Evolutionary conservation across 2,329 filamentous ascomycete genomes (phyloP).

Genomic region (Aspergillus neoniger): DNA sequence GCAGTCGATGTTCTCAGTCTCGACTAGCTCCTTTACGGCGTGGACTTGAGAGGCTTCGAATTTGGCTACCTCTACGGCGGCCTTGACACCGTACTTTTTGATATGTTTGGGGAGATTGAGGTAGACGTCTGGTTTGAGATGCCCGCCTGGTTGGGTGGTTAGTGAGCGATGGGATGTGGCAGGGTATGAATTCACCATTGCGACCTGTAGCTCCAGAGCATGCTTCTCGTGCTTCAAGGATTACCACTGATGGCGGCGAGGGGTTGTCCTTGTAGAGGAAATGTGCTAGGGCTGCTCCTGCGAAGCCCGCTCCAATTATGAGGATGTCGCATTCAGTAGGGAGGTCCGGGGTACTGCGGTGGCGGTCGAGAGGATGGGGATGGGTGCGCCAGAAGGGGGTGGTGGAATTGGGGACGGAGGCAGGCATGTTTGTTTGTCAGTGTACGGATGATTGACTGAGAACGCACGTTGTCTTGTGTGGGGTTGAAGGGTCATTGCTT

Average conservation of each 20-base stretch:
- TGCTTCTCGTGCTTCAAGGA: conserved; percentile 43
- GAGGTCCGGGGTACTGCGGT: conserved; percentile 26
- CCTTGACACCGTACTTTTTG: conserved; percentile 35
- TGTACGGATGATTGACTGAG: no score
- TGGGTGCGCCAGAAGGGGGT: conserved; percentile 14
- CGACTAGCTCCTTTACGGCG: conserved; percentile 43
- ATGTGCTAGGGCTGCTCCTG: conserved; percentile 47
- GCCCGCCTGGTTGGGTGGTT: conserved; percentile 31
- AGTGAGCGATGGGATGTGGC: no score
- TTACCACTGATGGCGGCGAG: conserved; percentile 29
- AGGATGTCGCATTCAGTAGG: conserved; percentile 46
- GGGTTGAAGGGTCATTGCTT: no score
- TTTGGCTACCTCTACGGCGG: conserved; percentile 40
- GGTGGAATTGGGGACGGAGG: conserved; percentile 6
- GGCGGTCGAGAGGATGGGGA: conserved; percentile 12
- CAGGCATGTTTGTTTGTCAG: not conserved
- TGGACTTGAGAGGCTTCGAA: conserved; percentile 45
- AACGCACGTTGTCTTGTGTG: no score
- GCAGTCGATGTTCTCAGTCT: conserved; percentile 47
- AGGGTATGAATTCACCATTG: conserved; percentile 34
- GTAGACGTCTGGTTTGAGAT: conserved; percentile 47
- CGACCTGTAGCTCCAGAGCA: conserved; percentile 49
- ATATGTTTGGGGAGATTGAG: conserved; percentile 39
- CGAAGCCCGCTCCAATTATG: conserved; percentile 51
- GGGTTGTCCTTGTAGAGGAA: conserved; percentile 36